Conservation (phyloP, 768 basidiomycete species). For the Auricularia sp. region DNA sequence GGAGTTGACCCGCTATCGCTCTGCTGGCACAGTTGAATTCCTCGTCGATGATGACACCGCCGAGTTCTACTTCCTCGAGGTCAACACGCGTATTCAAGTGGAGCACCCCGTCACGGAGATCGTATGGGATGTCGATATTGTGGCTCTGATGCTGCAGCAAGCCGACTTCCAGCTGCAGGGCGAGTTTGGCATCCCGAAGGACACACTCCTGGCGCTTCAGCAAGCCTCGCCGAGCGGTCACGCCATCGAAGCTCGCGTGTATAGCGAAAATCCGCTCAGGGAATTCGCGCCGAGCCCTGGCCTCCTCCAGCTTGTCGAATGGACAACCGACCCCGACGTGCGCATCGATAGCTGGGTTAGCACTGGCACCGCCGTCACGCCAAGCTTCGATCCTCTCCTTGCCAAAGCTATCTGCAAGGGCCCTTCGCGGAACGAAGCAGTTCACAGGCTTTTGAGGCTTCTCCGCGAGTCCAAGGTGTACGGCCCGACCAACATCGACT, state of each 20-base stretch:
- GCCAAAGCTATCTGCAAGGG: slow-evolving; percentile 51
- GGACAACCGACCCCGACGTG: slow-evolving; percentile 20
- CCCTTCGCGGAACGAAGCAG: slow-evolving; percentile 33
- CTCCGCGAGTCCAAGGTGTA: slow-evolving; percentile 32
- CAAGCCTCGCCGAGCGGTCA: slow-evolving; percentile 14
- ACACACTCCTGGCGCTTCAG: background rate
- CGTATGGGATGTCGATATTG: slow-evolving; percentile 36
- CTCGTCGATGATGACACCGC: slow-evolving; percentile 44
- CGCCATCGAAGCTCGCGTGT: slow-evolving; percentile 49
- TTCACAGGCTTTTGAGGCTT: slow-evolving; percentile 30
- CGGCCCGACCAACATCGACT: slow-evolving; percentile 53
- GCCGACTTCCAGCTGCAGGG: slow-evolving; percentile 29
- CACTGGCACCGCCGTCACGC: slow-evolving; percentile 36
- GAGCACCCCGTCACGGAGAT: slow-evolving; percentile 58
- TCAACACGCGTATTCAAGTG: slow-evolving; percentile 63
- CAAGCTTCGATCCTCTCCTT: slow-evolving; percentile 41
- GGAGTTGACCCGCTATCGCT: slow-evolving; percentile 40
- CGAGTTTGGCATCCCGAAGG: background rate
- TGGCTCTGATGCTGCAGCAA: slow-evolving; percentile 55
- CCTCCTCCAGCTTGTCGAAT: slow-evolving; percentile 44
- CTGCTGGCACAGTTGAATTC: slow-evolving; percentile 62
- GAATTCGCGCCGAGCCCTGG: slow-evolving; percentile 52
- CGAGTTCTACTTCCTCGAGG: slow-evolving; percentile 57
- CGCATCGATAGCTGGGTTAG: slow-evolving; percentile 51
- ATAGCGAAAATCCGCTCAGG: slow-evolving; percentile 51